Conservation (phyloP, 345 rosid species). For the Geranium rotundifolium region DNA sequence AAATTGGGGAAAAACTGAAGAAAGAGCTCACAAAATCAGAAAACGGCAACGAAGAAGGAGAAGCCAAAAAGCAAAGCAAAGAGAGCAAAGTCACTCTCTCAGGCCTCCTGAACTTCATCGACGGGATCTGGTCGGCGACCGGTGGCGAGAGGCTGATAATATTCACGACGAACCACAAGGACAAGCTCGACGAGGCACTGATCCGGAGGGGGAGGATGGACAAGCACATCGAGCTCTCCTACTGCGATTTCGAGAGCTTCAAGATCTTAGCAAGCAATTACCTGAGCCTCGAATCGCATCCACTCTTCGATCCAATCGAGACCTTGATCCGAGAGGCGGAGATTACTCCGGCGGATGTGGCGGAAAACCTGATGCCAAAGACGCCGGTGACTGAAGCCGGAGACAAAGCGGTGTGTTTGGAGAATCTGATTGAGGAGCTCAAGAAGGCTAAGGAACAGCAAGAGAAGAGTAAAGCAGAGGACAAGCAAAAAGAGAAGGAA, state of each 20-base stretch:
- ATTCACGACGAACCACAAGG: constrained; percentile 48
- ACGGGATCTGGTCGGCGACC: constrained; percentile 65
- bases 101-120: constrained; percentile 51
- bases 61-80: constrained; percentile 8
- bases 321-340: constrained; percentile 19
- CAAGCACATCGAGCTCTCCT: constrained; percentile 37
- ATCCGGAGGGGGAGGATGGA: constrained; percentile 65
- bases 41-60: constrained; percentile 18
- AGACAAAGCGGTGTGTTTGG: constrained; percentile 24
- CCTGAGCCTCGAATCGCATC: constrained; percentile 25
- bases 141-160: constrained; percentile 59
- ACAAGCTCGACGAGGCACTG: constrained; percentile 62
- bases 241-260: constrained; percentile 38
- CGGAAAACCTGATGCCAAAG: constrained; percentile 44
- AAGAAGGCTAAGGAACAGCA: constrained; percentile 6
- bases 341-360: constrained; percentile 44
- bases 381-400: constrained; percentile 11
- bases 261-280: constrained; percentile 38
- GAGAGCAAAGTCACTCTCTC: constrained; percentile 53
- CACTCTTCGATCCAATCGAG: constrained; percentile 18
- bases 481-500: no score
- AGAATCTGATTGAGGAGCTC: constrained; percentile 27
- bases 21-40: neutral
- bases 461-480: neutral
- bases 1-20: no score